These are phyloP conservation scores for Quercus aquifolioides DNA, from an alignment of 306 rosid species.

Conservation along the genomic window DNA sequence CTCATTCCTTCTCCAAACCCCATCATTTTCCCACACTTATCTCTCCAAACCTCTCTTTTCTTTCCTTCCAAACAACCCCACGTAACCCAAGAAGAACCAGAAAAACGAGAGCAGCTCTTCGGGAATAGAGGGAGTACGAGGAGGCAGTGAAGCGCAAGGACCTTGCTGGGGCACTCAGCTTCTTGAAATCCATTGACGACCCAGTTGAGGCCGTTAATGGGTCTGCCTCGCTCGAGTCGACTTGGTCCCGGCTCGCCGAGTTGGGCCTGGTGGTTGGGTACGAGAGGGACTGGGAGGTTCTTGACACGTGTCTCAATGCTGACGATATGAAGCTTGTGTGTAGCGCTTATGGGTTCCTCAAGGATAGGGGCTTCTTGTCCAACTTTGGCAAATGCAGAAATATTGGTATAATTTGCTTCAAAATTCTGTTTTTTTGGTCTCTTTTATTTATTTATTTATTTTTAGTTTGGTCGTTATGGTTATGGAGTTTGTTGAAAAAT, in stretches of 20 bases:
- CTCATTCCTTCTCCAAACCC: conserved; percentile 14
- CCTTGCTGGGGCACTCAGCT: conserved; percentile 77
- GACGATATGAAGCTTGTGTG: too few species aligned
- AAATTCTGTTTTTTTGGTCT: too few species aligned
- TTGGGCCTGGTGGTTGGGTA: conserved; percentile 49
- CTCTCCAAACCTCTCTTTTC: conserved; percentile 3
- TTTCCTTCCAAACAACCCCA: conserved; percentile 10
- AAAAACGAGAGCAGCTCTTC: conserved; percentile 34
- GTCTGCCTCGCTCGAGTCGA: conserved; percentile 30
- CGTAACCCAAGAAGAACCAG: not conserved
- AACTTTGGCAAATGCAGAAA: too few species aligned
- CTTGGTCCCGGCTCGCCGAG: conserved; percentile 44
- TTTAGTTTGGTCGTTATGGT: conserved; percentile 34
- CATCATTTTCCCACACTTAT: conserved; percentile 27
- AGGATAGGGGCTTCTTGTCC: too few species aligned
- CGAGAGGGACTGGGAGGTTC: conserved; percentile 89
- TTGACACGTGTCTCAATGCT: too few species aligned
- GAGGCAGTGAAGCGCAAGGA: conserved; percentile 94
- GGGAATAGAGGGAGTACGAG: conserved; percentile 89
- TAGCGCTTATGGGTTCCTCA: too few species aligned
- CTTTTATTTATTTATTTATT: too few species aligned
- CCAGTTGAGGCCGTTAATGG: conserved; percentile 26
- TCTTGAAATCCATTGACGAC: conserved; percentile 52
- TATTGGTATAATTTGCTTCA: too few species aligned
- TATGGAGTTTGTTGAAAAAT: not conserved